Conservation (phyloP, 2,329 filamentous ascomycete species). For the Trichophyton benhamiae region DNA sequence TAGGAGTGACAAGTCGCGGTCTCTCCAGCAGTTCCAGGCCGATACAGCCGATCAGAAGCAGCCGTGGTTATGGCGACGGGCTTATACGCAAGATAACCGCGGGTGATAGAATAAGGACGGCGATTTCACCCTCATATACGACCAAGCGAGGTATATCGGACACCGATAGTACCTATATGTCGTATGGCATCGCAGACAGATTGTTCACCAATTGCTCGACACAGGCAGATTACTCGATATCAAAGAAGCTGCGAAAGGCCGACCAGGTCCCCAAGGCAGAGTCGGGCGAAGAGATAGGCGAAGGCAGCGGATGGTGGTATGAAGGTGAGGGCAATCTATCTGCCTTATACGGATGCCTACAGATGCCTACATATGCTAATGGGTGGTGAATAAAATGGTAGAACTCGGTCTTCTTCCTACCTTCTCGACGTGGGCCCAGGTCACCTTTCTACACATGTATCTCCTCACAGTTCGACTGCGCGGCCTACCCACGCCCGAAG, state of each 20-base stretch:
- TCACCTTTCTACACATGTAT: constrained; percentile 95
- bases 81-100: too few species aligned
- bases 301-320: constrained; percentile 68
- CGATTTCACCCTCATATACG: neutral
- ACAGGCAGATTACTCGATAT: constrained; percentile 65
- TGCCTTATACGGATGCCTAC: neutral
- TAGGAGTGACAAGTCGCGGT: neutral
- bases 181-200: constrained; percentile 64
- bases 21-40: neutral
- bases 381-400: constrained; percentile 28
- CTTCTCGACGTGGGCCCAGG: constrained; percentile 91
- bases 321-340: constrained; percentile 41
- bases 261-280: constrained; percentile 54
- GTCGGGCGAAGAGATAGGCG: constrained; percentile 71
- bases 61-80: neutral
- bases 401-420: constrained; percentile 69
- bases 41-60: too few species aligned
- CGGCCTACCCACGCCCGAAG: constrained; percentile 53
- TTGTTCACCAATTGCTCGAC: constrained; percentile 63
- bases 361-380: neutral
- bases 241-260: constrained; percentile 53
- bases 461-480: constrained; percentile 73
- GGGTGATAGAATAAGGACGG: too few species aligned
- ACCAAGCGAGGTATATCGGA: neutral
- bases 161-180: constrained; percentile 55